Evolutionary conservation across 2,329 filamentous ascomycete genomes (phyloP).

Genomic region (Talaromyces piceae): DNA sequence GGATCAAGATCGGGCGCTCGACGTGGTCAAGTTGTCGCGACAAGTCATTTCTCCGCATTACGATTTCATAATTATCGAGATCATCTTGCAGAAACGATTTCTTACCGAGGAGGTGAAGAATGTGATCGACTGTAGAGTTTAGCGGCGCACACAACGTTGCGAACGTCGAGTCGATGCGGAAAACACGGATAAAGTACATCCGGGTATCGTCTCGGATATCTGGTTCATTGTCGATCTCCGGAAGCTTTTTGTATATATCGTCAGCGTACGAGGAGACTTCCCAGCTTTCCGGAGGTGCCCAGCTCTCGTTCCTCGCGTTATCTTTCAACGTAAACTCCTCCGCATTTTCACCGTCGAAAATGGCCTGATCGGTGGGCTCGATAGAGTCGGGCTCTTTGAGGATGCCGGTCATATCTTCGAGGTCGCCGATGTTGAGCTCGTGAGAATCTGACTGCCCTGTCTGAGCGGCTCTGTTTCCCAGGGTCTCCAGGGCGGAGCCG

Average conservation of each 20-base stretch:
- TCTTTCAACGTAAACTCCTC: constrained; percentile 22
- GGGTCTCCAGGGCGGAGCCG: neutral
- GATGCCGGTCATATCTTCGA: constrained; percentile 88
- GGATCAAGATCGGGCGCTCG: constrained; percentile 81
- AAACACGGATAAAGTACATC: constrained; percentile 89
- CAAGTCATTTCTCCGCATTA: constrained; percentile 86
- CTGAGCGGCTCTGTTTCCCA: constrained; percentile 2
- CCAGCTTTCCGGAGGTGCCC: constrained; percentile 97
- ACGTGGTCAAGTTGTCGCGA: constrained; percentile 69
- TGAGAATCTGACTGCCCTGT: constrained; percentile 60
- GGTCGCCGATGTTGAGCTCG: constrained; percentile 77
- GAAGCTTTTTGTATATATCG: constrained; percentile 26
- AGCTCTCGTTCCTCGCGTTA: constrained; percentile 49
- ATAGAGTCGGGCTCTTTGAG: constrained; percentile 62
- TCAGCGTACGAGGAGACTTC: constrained; percentile 62
- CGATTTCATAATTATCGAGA: constrained; percentile 88
- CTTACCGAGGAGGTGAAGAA: constrained; percentile 83
- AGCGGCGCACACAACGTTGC: constrained; percentile 80
- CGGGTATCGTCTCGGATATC: constrained; percentile 67
- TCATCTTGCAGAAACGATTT: constrained; percentile 90
- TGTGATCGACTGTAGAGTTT: constrained; percentile 76
- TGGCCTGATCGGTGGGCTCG: constrained; percentile 56
- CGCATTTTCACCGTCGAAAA: constrained; percentile 26
- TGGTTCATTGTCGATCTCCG: constrained; percentile 36
- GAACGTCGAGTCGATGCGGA: constrained; percentile 89